Evolutionary conservation across 2,329 filamentous ascomycete genomes (phyloP), one percentile per base, ranked within the genome.

Genomic region (Fusarium sp.): DNA sequence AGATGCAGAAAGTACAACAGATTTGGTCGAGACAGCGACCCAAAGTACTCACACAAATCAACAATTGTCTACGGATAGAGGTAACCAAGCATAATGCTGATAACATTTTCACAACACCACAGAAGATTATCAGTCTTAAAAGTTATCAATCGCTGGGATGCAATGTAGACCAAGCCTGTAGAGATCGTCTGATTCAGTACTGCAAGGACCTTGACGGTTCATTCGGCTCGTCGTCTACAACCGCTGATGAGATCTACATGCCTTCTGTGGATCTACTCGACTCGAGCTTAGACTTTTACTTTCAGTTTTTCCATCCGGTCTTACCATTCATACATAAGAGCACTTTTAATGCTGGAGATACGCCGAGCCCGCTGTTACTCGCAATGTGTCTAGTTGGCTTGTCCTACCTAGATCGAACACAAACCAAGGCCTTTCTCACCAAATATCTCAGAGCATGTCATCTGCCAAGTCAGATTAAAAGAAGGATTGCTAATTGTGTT

Each of bases 371-470:
- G 7, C 46, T 67, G 4, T 39, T 67, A n/a, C 53, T 67, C 4
- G 59, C 64, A 38, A 67, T 67, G 64, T 67, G 64, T 33, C 35
- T 67, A 9, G 64, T 67, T 54, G 64, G 64, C 4, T 11, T 67
- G 11, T 64, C 64, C 8, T 64, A 64, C 25, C 20, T 58, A 5
- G 64, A 67, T 39, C 59, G 47, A 14, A 42, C 18, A 27, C 9
- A 31, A 6, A 67, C 53, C 5, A 64, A 38, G 27, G 29, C 25
- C 2, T 67, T 67, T 41, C 41, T 67, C 22, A 39, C 7, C 8
- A 54, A 17, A 15, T 67, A 67, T 29, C 64, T 67, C 7, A 47
- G 42, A 18, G 64, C 42, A 59, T 7, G 27, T 18, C n/a, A 36
- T 38, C 22, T 20, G 13, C 9, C n/a, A 2, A 25, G 25, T 25